Conservation (phyloP, 2,329 filamentous ascomycete species). For the Penicillium decumbens region DNA sequence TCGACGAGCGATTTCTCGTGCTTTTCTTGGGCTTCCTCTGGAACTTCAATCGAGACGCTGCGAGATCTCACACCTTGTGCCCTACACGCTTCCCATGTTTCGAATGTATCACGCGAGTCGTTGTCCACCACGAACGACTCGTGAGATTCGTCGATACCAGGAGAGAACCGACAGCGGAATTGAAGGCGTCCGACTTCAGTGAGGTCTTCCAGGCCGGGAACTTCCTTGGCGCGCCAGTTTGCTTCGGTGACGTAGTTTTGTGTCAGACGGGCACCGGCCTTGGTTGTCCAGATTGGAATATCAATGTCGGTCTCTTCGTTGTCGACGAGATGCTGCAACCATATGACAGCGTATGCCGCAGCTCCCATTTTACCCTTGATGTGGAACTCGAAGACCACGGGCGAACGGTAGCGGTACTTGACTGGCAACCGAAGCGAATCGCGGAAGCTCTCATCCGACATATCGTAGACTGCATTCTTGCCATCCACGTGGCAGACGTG, state of each 20-base stretch:
- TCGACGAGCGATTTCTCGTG: conserved; percentile 77
- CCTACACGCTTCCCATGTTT: conserved; percentile 88
- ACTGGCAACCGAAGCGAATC: conserved; percentile 72
- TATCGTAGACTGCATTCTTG: conserved; percentile 58
- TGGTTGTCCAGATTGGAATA: conserved; percentile 84
- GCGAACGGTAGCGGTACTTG: conserved; percentile 82
- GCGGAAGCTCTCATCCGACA: conserved; percentile 49
- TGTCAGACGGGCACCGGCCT: conserved; percentile 67
- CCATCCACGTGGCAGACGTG: conserved; percentile 58
- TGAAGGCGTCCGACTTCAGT: conserved; percentile 74
- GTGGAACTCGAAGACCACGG: conserved; percentile 83
- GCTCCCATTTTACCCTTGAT: conserved; percentile 62
- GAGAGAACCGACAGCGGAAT: conserved; percentile 78
- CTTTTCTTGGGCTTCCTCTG: conserved; percentile 65
- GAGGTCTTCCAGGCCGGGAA: conserved; percentile 70
- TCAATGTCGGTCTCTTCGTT: conserved; percentile 72
- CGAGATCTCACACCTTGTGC: conserved; percentile 76
- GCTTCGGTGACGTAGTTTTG: conserved; percentile 89
- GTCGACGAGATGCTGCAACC: conserved; percentile 81
- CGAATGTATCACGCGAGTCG: conserved; percentile 84
- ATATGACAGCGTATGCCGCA: conserved; percentile 73
- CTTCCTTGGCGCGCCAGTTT: conserved; percentile 57
- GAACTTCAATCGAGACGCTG: conserved; percentile 68
- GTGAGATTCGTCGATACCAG: conserved; percentile 84
- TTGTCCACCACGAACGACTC: conserved; percentile 79